A percentile compares a stretch with the other conserved stretches of the same genome.
Conservation (phyloP, 23 red algal species). For the Cyanidiococcus yangmingshanensis region DNA sequence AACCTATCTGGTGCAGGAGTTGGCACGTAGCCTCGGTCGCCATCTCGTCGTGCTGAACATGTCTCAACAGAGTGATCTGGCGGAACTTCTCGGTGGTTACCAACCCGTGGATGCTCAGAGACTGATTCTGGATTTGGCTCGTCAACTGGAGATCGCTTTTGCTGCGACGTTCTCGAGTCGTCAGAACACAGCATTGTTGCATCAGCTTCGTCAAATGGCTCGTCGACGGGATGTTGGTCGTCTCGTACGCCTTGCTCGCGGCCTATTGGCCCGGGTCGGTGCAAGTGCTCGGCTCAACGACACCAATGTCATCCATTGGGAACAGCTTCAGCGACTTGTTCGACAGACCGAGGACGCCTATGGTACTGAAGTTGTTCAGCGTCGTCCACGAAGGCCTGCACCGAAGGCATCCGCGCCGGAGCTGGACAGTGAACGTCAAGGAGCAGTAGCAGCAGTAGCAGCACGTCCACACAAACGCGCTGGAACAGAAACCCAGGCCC, state of each 20-base stretch:
- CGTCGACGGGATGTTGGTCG: not conserved
- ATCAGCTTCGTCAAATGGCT: constrained; percentile 22
- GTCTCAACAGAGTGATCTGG: constrained; percentile 73
- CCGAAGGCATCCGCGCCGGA: not conserved
- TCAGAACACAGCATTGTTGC: constrained; percentile 51
- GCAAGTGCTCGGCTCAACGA: not conserved
- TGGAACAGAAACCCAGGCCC: not conserved
- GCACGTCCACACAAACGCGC: not conserved
- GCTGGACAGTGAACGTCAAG: not conserved
- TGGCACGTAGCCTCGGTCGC: constrained; percentile 37
- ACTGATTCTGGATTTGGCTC: constrained; percentile 21
- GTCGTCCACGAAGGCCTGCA: not conserved
- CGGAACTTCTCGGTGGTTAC: constrained; percentile 75
- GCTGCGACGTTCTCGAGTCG: constrained; percentile 22
- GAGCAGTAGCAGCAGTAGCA: not conserved
- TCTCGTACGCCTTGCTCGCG: not conserved
- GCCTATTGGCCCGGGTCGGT: not conserved
- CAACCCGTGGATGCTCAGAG: constrained; percentile 35
- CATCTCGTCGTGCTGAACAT: constrained; percentile 81
- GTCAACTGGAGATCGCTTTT: constrained; percentile 36
- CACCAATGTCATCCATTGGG: not conserved
- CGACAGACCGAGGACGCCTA: not conserved
- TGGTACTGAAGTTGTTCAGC: not conserved
- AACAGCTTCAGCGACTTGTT: not conserved
- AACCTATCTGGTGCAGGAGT: constrained; percentile 58